These are phyloP conservation scores for Exophiala oligosperma DNA, from an alignment of 2,329 filamentous ascomycete genomes.

Conservation along the genomic window DNA sequence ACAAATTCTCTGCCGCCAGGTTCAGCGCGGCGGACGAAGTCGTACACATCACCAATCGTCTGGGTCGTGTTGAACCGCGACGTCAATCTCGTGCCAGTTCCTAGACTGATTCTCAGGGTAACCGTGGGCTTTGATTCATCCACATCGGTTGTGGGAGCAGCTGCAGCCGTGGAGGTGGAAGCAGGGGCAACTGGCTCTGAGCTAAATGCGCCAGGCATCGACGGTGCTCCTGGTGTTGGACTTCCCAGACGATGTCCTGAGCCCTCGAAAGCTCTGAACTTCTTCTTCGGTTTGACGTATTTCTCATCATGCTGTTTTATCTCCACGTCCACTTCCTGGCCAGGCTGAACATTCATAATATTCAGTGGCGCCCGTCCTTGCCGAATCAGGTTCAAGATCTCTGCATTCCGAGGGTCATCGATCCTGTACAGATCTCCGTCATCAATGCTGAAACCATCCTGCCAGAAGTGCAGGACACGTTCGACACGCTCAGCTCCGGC, in stretches of 20 bases:
- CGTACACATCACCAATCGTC: constrained; percentile 65
- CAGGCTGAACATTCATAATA: constrained; percentile 62
- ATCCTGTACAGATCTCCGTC: constrained; percentile 64
- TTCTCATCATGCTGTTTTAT: constrained; percentile 62
- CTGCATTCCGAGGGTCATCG: constrained; percentile 62
- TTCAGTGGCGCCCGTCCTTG: constrained; percentile 62
- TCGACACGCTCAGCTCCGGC: constrained; percentile 52
- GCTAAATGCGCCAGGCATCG: constrained; percentile 28
- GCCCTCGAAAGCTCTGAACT: constrained; percentile 64
- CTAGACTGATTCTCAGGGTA: constrained; percentile 63
- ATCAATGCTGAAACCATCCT: constrained; percentile 66
- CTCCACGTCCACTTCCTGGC: constrained; percentile 65
- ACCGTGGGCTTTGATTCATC: constrained; percentile 60
- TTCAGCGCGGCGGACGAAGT: constrained; percentile 58
- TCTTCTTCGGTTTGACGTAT: constrained; percentile 62
- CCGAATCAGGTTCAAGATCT: constrained; percentile 63
- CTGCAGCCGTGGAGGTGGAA: constrained; percentile 29
- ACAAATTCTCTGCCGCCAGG: constrained; percentile 56
- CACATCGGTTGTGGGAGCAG: constrained; percentile 46
- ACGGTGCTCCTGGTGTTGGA: constrained; percentile 56
- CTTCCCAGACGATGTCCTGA: constrained; percentile 63
- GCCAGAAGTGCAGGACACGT: constrained; percentile 64
- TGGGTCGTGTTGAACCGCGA: constrained; percentile 66
- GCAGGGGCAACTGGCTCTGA: constrained; percentile 36
- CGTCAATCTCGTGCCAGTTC: constrained; percentile 60